These are phyloP conservation scores for Pythium rishiriense DNA, from an alignment of 352 stramenopile species.

Conservation along the genomic window DNA sequence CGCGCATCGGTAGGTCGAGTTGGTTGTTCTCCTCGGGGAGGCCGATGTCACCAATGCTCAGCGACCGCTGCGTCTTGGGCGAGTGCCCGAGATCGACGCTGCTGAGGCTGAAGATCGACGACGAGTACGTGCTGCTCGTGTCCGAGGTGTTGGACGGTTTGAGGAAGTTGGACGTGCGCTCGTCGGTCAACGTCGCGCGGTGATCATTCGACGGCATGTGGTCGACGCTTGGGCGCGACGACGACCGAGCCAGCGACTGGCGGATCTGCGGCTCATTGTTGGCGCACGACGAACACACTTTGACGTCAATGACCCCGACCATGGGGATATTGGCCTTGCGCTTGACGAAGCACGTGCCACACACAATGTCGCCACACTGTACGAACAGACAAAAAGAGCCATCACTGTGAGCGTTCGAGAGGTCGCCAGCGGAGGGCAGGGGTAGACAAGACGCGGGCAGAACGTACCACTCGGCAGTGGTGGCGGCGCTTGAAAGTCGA, in stretches of 20 bases:
- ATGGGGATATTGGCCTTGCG: conserved; percentile 29
- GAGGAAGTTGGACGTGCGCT: conserved; percentile 16
- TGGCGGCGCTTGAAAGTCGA: conserved; percentile 25
- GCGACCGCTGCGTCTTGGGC: conserved; percentile 8
- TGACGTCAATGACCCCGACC: conserved; percentile 27
- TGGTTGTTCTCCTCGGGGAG: background rate
- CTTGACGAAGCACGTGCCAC: conserved; percentile 28
- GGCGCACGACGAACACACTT: conserved; percentile 26
- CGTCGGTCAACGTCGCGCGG: conserved; percentile 8
- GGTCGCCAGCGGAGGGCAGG: no score
- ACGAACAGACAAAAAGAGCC: background rate
- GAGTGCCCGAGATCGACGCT: conserved; percentile 23
- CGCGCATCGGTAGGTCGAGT: conserved; percentile 8
- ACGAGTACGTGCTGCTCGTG: conserved; percentile 23
- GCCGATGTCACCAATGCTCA: conserved; percentile 4
- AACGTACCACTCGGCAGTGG: conserved; percentile 27
- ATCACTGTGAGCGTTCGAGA: background rate
- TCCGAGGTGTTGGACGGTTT: conserved; percentile 14
- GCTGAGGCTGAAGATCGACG: conserved; percentile 23
- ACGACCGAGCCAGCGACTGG: conserved; percentile 8
- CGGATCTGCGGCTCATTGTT: conserved; percentile 19
- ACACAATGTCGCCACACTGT: conserved; percentile 26
- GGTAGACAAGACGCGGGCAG: background rate
- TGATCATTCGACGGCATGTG: conserved; percentile 7
- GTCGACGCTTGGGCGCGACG: conserved; percentile 6